Evolutionary conservation across 192 early-diverging fungal species (phyloP), one percentile per base, ranked within the genome.

Genomic region (Linnemannia exigua): DNA sequence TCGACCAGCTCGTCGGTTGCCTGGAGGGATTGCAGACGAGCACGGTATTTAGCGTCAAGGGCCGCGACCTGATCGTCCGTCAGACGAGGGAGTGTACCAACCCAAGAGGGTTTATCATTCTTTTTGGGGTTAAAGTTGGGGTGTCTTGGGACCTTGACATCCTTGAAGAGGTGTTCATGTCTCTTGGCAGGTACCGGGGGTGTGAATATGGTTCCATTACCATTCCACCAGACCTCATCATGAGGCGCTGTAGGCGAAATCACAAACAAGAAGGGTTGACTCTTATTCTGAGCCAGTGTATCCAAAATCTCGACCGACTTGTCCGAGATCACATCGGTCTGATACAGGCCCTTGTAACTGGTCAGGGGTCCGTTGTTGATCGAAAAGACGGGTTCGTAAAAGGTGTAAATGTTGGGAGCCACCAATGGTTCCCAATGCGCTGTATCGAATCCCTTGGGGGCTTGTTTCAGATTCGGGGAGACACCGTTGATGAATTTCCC

Each of bases 401-500:
- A 92, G 14, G 91, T 87, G 74, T 93, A 94, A 63, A 91, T 91
- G 58, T 82, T 91, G 28, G 93, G 94, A 41, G 88, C 80, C 19
- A 95, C 89, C 15, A 94, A 69, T 2, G 84, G 88, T 67, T 81
- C 84, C 85, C 79, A 89, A 41, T 82, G 87, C 37, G 73, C 54
- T n/a, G 76, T 74, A 31, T 86, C 84, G 31, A 86, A 89, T 1
- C 88, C 88, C 70, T 89, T 89, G 54, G 88, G 88, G 22, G 88
- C 88, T 17, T 75, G 76, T 63, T 84, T 84, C 25, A 76, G 72
- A 47, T 72, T 66, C 20, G 84, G 84, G 1, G 78, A 73, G 74
- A 86, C 84, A 11, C 89, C 91, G 79, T 94, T 93, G 77, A 94
- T 90, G 58, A 95, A 88, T 68, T 95, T 95, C n/a, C 94, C 94